phyloP scores from a whole-genome alignment of 108 stramenopile species.

The Discostella stelligeroides region DNA sequence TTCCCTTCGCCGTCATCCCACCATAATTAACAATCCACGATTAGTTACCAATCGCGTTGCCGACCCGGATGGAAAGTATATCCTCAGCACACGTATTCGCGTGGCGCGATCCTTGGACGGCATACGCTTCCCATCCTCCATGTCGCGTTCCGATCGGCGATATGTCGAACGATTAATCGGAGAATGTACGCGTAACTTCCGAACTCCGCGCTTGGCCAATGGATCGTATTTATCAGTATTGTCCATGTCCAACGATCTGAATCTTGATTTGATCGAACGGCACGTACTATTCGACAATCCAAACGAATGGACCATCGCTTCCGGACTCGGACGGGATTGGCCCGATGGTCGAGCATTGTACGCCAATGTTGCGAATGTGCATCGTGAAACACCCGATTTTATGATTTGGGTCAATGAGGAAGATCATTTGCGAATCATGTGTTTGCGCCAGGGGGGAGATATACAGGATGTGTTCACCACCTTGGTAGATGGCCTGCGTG shows the following conservation, averaged over 20 bases:
- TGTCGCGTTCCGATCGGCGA: conserved; percentile 62
- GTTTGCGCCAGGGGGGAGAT: conserved; percentile 84
- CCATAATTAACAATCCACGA: conserved; percentile 65
- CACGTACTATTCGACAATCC: conserved; percentile 87
- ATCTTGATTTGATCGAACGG: conserved; percentile 78
- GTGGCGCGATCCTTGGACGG: conserved; percentile 84
- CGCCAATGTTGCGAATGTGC: conserved; percentile 47
- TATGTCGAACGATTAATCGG: conserved; percentile 55
- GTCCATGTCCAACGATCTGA: conserved; percentile 79
- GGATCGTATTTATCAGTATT: conserved; percentile 77
- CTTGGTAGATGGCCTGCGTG: conserved; percentile 57
- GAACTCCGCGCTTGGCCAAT: conserved; percentile 23
- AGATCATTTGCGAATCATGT: conserved; percentile 90
- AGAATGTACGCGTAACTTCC: conserved; percentile 57
- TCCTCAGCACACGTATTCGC: conserved; percentile 88
- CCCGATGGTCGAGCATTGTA: conserved; percentile 88
- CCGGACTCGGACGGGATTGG: conserved; percentile 84
- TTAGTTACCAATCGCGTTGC: conserved; percentile 61
- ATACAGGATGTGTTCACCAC: conserved; percentile 87
- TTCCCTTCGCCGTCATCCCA: conserved; percentile 58
- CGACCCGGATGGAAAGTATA: conserved; percentile 84
- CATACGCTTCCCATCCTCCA: conserved; percentile 79
- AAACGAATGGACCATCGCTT: conserved; percentile 77
- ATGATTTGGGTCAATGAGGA: conserved; percentile 93
- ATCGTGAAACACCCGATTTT: conserved; percentile 66